These are phyloP conservation scores for Guillardia theta DNA, from an alignment of 78 protist species.

Conservation along the genomic window DNA sequence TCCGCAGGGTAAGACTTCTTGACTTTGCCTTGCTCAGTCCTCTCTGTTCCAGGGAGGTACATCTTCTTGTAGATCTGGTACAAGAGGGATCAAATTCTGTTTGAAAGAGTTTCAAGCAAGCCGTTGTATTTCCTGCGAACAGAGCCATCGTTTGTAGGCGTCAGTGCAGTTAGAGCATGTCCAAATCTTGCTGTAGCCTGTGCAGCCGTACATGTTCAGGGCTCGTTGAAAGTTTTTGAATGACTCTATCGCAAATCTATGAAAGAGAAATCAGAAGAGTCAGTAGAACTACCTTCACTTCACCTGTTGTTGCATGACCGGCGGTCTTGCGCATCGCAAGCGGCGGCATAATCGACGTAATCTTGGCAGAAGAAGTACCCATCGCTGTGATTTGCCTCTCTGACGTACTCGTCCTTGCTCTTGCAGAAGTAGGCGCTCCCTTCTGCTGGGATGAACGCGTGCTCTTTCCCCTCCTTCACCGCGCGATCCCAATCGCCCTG, in stretches of 20 bases:
- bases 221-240: neutral
- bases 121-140: neutral
- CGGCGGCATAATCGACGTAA: neutral
- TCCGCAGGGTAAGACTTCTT: too few relatives aligned
- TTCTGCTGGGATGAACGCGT: too few relatives aligned
- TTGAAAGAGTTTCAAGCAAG: neutral
- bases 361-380: neutral
- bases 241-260: neutral
- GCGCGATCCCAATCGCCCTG: too few relatives aligned
- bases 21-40: neutral
- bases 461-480: too few relatives aligned
- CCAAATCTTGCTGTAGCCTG: neutral
- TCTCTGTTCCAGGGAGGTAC: neutral
- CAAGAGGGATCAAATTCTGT: neutral
- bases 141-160: neutral
- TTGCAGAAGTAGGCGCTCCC: neutral
- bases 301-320: neutral
- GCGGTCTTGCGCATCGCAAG: neutral
- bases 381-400: too few relatives aligned
- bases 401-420: neutral
- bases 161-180: neutral
- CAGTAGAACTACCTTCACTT: neutral
- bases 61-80: neutral
- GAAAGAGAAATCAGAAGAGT: neutral
- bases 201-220: neutral